Conservation (phyloP, 2,329 filamentous ascomycete species). For the Cyclaneusma minus region DNA sequence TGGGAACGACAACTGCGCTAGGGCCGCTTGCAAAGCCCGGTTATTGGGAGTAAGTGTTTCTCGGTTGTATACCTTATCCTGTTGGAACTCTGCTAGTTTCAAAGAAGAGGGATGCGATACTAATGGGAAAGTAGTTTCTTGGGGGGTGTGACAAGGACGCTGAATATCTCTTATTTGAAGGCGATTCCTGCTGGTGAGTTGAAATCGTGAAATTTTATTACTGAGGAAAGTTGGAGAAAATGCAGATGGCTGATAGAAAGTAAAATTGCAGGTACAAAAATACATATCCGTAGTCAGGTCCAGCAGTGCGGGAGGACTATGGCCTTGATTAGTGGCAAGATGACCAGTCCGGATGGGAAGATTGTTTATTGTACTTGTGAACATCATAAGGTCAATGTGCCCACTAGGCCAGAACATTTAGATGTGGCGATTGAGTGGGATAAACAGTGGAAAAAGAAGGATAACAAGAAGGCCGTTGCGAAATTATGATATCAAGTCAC, state of each 20-base stretch:
- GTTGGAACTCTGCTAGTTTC: too few relatives aligned
- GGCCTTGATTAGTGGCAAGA: slow-evolving; percentile 32
- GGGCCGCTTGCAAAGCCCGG: slow-evolving; percentile 29
- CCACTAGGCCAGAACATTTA: slow-evolving; percentile 23
- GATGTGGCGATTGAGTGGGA: slow-evolving; percentile 26
- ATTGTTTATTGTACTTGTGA: slow-evolving; percentile 31
- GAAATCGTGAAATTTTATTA: not conserved
- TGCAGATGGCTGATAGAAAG: too few relatives aligned
- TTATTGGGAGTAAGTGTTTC: slow-evolving; percentile 27
- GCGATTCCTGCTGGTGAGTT: slow-evolving; percentile 28
- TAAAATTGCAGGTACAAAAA: slow-evolving; percentile 22
- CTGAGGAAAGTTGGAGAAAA: not conserved
- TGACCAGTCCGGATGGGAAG: slow-evolving; percentile 31
- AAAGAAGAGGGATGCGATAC: too few relatives aligned
- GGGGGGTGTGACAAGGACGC: slow-evolving; percentile 30
- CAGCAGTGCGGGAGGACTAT: slow-evolving; percentile 31
- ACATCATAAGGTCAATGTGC: slow-evolving; percentile 33
- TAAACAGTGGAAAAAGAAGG: slow-evolving; percentile 21
- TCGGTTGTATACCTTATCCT: too few relatives aligned
- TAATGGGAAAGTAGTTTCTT: slow-evolving; percentile 21
- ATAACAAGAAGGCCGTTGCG: too few relatives aligned
- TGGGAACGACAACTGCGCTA: slow-evolving; percentile 32
- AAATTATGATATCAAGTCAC: too few relatives aligned
- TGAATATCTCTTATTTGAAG: slow-evolving; percentile 34
- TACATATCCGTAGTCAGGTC: slow-evolving; percentile 26